Evolutionary conservation across 192 early-diverging fungal genomes (phyloP).

Genomic region (Gonapodya prolifera): DNA sequence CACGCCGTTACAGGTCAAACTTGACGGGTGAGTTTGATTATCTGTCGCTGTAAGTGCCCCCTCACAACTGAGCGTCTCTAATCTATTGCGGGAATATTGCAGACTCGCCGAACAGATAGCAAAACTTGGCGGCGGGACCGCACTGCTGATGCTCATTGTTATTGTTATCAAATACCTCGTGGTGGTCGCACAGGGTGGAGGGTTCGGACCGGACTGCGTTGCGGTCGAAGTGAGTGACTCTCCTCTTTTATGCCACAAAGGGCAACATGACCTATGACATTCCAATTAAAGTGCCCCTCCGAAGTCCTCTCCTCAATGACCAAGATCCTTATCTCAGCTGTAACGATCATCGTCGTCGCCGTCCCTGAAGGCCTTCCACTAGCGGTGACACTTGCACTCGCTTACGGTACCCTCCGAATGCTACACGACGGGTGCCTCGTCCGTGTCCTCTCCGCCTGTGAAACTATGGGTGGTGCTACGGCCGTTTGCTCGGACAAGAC

Average conservation of each 20-base stretch:
- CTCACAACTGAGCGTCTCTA: too few species aligned
- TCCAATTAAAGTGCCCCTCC: background rate
- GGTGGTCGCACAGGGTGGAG: background rate
- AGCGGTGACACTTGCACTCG: constrained; percentile 75
- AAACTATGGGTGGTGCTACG: constrained; percentile 74
- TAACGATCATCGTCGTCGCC: constrained; percentile 70
- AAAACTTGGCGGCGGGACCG: constrained; percentile 74
- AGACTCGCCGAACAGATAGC: constrained; percentile 81
- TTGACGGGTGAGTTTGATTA: background rate
- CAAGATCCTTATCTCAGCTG: constrained; percentile 60
- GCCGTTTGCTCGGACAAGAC: constrained; percentile 82
- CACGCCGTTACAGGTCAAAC: background rate
- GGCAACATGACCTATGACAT: too few species aligned
- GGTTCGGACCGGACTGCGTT: background rate
- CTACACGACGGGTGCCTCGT: constrained; percentile 70
- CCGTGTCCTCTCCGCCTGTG: constrained; percentile 62
- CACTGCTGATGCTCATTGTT: constrained; percentile 71
- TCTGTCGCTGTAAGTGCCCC: too few species aligned
- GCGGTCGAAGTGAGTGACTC: too few species aligned
- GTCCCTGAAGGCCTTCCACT: constrained; percentile 83
- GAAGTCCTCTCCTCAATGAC: background rate
- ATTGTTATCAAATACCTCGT: constrained; percentile 79
- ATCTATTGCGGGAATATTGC: constrained; percentile 78
- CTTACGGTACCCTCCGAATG: constrained; percentile 72
- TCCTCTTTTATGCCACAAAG: too few species aligned